Evolutionary conservation across 2,329 filamentous ascomycete genomes (phyloP).

Genomic region (Uncinocarpus reesii): DNA sequence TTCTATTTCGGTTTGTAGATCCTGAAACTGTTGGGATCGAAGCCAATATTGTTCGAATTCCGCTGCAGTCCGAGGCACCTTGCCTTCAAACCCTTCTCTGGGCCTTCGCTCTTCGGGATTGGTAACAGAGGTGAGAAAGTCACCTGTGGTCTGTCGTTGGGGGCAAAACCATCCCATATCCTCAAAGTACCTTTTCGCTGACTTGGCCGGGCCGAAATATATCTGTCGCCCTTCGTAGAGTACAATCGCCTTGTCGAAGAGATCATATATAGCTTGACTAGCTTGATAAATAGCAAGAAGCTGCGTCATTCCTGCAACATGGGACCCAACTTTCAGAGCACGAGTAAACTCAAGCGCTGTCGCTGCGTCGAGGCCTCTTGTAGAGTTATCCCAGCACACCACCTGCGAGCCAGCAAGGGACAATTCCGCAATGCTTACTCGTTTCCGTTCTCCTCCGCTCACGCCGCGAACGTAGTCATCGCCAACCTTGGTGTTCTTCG

Average conservation of each 20-base stretch:
- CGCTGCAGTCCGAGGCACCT: slow-evolving; percentile 55
- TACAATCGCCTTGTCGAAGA: slow-evolving; percentile 65
- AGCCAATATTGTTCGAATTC: slow-evolving; percentile 52
- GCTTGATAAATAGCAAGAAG: slow-evolving; percentile 52
- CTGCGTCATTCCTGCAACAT: slow-evolving; percentile 41
- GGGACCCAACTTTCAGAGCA: slow-evolving; percentile 42
- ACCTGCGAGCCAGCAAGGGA: slow-evolving; percentile 30
- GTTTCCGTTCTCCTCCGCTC: slow-evolving; percentile 51
- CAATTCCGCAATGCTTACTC: slow-evolving; percentile 42
- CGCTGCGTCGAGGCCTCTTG: slow-evolving; percentile 45
- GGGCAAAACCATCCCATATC: slow-evolving; percentile 60
- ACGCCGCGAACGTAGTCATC: slow-evolving; percentile 53
- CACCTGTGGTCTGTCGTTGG: slow-evolving; percentile 54
- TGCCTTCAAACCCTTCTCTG: slow-evolving; percentile 48
- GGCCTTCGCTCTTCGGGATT: slow-evolving; percentile 51
- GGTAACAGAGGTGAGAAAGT: slow-evolving; percentile 61
- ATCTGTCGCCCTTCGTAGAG: slow-evolving; percentile 70
- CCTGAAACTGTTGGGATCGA: slow-evolving; percentile 26
- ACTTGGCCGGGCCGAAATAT: slow-evolving; percentile 55
- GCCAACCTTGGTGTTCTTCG: slow-evolving; percentile 40
- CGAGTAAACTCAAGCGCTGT: slow-evolving; percentile 51
- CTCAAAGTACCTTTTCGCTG: slow-evolving; percentile 57
- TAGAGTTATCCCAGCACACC: slow-evolving; percentile 39
- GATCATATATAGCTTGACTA: slow-evolving; percentile 44
- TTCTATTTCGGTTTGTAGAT: slow-evolving; percentile 29